Evolutionary conservation across 1,139 yeast species (phyloP).

Genomic region (Taiozyma sp.): DNA sequence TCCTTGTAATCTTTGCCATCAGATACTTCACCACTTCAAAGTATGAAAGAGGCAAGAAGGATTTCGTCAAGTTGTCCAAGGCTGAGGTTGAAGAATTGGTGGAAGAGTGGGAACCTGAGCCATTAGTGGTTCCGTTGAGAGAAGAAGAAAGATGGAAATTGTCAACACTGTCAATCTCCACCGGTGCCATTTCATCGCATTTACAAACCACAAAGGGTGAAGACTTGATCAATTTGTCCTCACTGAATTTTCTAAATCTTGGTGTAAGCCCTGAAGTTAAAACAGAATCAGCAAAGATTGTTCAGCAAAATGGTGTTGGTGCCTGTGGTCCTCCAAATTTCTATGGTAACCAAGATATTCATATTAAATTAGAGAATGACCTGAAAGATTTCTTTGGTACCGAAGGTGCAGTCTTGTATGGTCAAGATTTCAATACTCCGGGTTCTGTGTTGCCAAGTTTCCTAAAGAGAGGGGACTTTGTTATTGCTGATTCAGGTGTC

Average conservation of each 20-base stretch:
- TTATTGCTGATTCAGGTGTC: conserved; percentile 82
- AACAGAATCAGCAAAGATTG: conserved; percentile 53
- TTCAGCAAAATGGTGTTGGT: conserved; percentile 84
- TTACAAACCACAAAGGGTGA: conserved; percentile 31
- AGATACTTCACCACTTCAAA: conserved; percentile 81
- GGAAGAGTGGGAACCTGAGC: conserved; percentile 90
- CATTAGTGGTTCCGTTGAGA: conserved; percentile 55
- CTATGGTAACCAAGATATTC: conserved; percentile 94
- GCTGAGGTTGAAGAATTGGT: conserved; percentile 79
- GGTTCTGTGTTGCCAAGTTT: conserved; percentile 98
- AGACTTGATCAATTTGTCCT: conserved; percentile 46
- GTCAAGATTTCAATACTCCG: conserved; percentile 89
- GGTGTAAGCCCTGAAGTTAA: conserved; percentile 43
- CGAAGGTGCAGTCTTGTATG: conserved; percentile 79
- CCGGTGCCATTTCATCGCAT: conserved; percentile 53
- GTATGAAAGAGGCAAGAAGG: conserved; percentile 73
- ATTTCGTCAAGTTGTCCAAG: conserved; percentile 57
- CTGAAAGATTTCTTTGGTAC: conserved; percentile 71
- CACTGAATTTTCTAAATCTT: conserved; percentile 60
- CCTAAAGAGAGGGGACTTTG: conserved; percentile 90
- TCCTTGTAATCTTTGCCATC: conserved; percentile 78
- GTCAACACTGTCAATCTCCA: conserved; percentile 56
- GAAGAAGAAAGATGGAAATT: conserved; percentile 59
- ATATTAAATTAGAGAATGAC: conserved; percentile 73
- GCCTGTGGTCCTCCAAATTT: conserved; percentile 99